These are phyloP conservation scores for Omphalotus olearius DNA, from an alignment of 1,284 basidiomycete genomes.

Conservation along the genomic window DNA sequence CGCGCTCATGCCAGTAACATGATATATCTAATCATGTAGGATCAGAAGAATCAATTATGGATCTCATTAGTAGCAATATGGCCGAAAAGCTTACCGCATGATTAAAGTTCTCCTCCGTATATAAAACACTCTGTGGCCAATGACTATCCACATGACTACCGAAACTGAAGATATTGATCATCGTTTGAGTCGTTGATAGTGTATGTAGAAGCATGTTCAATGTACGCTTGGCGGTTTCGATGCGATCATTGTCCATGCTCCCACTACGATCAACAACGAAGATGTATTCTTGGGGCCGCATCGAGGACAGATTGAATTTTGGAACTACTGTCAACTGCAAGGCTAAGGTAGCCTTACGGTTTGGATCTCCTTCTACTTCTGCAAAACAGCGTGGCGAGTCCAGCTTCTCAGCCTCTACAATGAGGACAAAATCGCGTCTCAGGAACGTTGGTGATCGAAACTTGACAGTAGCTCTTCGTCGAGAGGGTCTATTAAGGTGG, in stretches of 20 bases:
- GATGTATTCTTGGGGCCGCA: constrained; percentile 39
- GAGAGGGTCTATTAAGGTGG: constrained; percentile 28
- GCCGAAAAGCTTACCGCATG: constrained; percentile 32
- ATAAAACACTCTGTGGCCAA: constrained; percentile 33
- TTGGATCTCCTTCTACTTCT: constrained; percentile 31
- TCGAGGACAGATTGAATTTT: constrained; percentile 35
- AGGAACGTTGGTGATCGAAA: constrained; percentile 37
- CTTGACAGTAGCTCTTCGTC: constrained; percentile 34
- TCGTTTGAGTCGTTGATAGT: constrained; percentile 32
- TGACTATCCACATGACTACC: constrained; percentile 26
- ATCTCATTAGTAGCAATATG: background rate
- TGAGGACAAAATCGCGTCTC: constrained; percentile 41
- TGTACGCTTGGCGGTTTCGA: constrained; percentile 36
- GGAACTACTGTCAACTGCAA: constrained; percentile 51
- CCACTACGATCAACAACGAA: constrained; percentile 44
- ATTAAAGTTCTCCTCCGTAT: constrained; percentile 27
- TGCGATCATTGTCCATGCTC: constrained; percentile 36
- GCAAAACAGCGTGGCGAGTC: constrained; percentile 53
- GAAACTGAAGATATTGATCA: constrained; percentile 52
- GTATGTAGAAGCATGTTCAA: constrained; percentile 34
- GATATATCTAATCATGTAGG: constrained; percentile 23
- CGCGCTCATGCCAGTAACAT: constrained; percentile 36
- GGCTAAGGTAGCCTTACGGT: constrained; percentile 32
- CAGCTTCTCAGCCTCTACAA: constrained; percentile 38
- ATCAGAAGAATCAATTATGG: too few species aligned